Base-by-base conservation (phyloP, 2,329 filamentous ascomycete genomes). In the Sarocladium brachiariae region DNA sequence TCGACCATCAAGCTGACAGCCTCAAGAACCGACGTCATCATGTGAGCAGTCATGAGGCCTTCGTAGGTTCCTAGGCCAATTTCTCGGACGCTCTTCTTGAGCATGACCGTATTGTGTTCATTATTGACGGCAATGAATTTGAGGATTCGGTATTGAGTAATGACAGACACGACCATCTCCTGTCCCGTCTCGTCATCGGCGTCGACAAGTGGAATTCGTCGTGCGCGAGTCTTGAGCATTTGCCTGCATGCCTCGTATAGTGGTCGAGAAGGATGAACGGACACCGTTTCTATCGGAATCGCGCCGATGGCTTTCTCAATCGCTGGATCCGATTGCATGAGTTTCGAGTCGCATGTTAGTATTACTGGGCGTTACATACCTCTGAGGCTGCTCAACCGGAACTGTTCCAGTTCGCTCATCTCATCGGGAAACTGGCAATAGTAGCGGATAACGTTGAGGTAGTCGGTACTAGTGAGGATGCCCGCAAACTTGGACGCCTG, bases 391-490 rank as follows among this genome's bases (percentile, higher is more conserved):
- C 88, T 92, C 55, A 99, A 73, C 43, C 89, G 85, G 66, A 99
- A 96, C 67, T 96, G 88, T 58, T 97, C 93, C 60, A 99, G 87
- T 64, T 92, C 84, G 57, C 84, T 83, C 54, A 97, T 80, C 52
- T 91, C 87, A 58, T 95, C 89, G 2, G 92, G 93, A 60, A 93
- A 95, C 69, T 97, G 91, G 76, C 90, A 96, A 74, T 99, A 97
- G 70, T 99, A 99, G 67, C 97, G 92, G 35, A 99, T 95, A 52
- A 99, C 86, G 63, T 99, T 99, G 71, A 99, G 95, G 67, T 93
- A 99, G 70, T 99, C 93, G 54, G 90, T 95, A 55, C 90, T 93
- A 24, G 93, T 99, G 57, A 99, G 77, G 46, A 99, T 80, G 34
- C 93, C 93, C 35, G 92, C 93, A 68, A 97, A 99, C 31, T 87